Conservation (phyloP, 306 rosid species). For the Malus sieversii region DNA sequence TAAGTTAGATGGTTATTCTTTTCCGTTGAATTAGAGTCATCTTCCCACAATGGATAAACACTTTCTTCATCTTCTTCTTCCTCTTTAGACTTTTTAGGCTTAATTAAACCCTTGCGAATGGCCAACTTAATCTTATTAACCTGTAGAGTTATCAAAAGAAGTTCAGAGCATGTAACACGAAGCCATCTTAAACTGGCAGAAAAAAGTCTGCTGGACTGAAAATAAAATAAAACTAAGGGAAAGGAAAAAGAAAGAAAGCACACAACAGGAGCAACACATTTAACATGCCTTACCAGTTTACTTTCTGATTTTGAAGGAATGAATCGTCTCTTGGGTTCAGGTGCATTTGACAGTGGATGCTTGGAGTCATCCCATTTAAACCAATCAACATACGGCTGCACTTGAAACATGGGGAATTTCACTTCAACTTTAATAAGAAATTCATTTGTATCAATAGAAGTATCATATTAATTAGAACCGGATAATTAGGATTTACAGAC, state of each 20-base stretch:
- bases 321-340: constrained; percentile 95
- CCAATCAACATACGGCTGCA: constrained; percentile 83
- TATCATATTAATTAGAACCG: not conserved
- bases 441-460: not conserved
- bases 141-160: constrained; percentile 35
- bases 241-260: not conserved
- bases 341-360: constrained; percentile 85
- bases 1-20: constrained; percentile 62
- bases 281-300: constrained; percentile 45
- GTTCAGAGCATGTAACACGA: constrained; percentile 7
- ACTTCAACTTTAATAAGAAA: not conserved
- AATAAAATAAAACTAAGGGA: not conserved
- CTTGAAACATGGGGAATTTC: constrained; percentile 9
- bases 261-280: not conserved
- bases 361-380: constrained; percentile 81
- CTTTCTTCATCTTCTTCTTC: constrained; percentile 60
- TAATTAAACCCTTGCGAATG: constrained; percentile 68
- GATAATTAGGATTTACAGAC: constrained; percentile 35
- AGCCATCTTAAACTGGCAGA: not conserved
- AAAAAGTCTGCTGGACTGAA: not conserved
- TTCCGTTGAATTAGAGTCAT: constrained; percentile 62
- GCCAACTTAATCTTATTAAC: constrained; percentile 68
- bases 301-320: constrained; percentile 93
- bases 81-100: constrained; percentile 71
- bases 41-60: constrained; percentile 75